A percentile compares a stretch with the other conserved stretches of the same genome.
Evolutionary conservation across 352 stramenopile species (phyloP).

Genomic region (Globisporangium orthogonon): DNA sequence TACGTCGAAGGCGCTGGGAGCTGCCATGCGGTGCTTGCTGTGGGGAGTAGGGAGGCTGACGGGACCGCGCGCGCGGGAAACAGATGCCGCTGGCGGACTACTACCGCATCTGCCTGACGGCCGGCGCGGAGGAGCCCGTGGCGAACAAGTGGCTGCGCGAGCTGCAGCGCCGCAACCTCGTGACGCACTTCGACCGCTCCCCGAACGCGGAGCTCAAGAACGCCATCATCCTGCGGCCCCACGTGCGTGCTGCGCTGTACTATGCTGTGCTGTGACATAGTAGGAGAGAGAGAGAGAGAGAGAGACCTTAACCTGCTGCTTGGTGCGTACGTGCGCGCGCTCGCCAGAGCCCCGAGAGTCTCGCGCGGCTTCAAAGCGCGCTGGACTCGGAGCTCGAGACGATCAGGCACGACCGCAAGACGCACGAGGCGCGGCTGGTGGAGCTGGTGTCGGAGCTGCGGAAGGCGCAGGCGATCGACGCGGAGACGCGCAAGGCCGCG

Average conservation of each 20-base stretch:
- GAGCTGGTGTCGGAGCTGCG: constrained; percentile 39
- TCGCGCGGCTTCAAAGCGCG: constrained; percentile 59
- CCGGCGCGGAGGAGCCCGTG: constrained; percentile 54
- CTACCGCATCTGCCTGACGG: constrained; percentile 68
- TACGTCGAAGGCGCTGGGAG: constrained; percentile 14
- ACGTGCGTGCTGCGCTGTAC: constrained; percentile 23
- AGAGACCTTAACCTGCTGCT: too few species aligned
- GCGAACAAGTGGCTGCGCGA: constrained; percentile 75
- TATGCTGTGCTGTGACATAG: too few species aligned
- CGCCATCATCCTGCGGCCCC: constrained; percentile 60
- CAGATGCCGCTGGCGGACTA: constrained; percentile 67
- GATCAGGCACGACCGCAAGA: constrained; percentile 55
- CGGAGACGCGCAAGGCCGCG: constrained; percentile 35
- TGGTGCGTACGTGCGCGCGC: too few species aligned
- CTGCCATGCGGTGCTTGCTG: too few species aligned
- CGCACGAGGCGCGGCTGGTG: constrained; percentile 41
- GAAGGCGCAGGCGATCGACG: constrained; percentile 41
- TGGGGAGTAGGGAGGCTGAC: not conserved
- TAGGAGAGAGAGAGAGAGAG: too few species aligned
- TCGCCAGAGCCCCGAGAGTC: constrained; percentile 56
- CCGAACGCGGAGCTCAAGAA: constrained; percentile 60
- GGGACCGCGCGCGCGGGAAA: not conserved
- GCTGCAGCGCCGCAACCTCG: constrained; percentile 66
- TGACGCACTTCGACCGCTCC: constrained; percentile 69
- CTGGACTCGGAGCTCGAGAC: constrained; percentile 73